Evolutionary conservation across 208 protist species (phyloP).

Genomic region (Wallacemonas collosoma): DNA sequence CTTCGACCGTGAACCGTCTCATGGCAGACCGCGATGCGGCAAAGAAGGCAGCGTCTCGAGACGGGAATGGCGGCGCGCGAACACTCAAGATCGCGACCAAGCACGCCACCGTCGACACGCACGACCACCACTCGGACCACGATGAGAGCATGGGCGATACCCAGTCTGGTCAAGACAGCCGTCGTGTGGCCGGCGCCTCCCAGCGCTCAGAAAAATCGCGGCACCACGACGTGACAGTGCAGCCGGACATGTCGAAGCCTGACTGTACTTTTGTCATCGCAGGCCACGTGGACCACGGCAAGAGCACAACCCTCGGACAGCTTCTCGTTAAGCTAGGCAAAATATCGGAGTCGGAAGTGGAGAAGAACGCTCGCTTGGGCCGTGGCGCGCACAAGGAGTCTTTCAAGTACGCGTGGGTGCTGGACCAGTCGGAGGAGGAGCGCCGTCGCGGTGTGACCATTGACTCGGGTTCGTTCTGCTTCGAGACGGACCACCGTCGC

Average conservation of each 20-base stretch:
- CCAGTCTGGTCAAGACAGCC: conserved; percentile 5
- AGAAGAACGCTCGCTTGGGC: conserved; percentile 88
- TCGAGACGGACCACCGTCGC: conserved; percentile 89
- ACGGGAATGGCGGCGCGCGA: conserved; percentile 22
- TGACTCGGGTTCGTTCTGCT: conserved; percentile 91
- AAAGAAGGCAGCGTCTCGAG: conserved; percentile 18
- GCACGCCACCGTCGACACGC: conserved; percentile 12
- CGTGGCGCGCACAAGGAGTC: conserved; percentile 86
- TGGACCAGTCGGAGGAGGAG: conserved; percentile 96
- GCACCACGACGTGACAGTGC: conserved; percentile 9
- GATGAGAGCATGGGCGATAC: conserved; percentile 19
- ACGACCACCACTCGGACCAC: conserved; percentile 5
- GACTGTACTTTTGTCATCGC: conserved; percentile 89
- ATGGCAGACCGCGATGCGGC: conserved; percentile 34
- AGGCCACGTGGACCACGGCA: conserved; percentile 87
- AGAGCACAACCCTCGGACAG: conserved; percentile 87
- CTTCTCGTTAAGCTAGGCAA: conserved; percentile 79
- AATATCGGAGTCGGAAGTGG: conserved; percentile 71
- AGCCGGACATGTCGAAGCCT: conserved; percentile 39
- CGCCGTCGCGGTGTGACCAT: conserved; percentile 96
- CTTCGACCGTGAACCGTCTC: conserved; percentile 27
- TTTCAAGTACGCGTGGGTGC: conserved; percentile 97
- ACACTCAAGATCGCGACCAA: conserved; percentile 22
- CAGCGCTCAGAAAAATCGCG: conserved; percentile 15
- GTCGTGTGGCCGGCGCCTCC: background rate